Evolutionary conservation across 768 basidiomycete species (phyloP), one percentile per base, ranked within the genome.

Genomic region (Termitomyces bulborhizus): DNA sequence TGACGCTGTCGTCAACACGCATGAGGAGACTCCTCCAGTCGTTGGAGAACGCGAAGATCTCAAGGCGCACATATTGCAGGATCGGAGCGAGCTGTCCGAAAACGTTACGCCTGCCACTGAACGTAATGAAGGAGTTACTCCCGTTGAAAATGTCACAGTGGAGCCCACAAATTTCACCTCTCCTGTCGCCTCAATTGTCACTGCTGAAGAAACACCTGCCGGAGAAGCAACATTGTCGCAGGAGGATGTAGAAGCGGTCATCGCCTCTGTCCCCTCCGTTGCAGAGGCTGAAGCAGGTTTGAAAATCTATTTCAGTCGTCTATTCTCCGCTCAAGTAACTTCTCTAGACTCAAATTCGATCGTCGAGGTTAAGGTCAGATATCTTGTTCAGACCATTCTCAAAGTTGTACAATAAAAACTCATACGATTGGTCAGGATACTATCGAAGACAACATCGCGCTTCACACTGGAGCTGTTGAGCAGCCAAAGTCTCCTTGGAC

Each of bases 401-500:
- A 5, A 26, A 2, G 3, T 21, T 26, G 32, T 44, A 24, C 11
- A 15, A 6, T 26, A 21, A 2, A 11, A 49, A 27, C 26, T 53
- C 53, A 49, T 40, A 16, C 16, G 13, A 29, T 11, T 21, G 8
- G 21, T 40, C 16, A 48, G 32, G 29, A 50, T 18, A 18, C 42
- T 21, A 2, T 18, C 37, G 27, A 40, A 26, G 54, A 53, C 9
- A 44, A 29, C 18, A 46, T n/a, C 4, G 16, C 21, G 18, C 53
- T 58, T 16, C n/a, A 44, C 12, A 49, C 34, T 42, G 58, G 31
- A 26, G 53, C 46, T 55, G 49, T 71, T 13, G 77, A 78, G 47
- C 68, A 74, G 37, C 76, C 77, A 21, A 78, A 77, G 58, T 78
- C 77, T 15, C 78, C 78, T 29, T 81, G 76, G 76, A 75, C 73